A percentile compares a stretch with the other conserved stretches of the same genome.
These are phyloP conservation scores for Bothriochloa decipiens DNA, from an alignment of 176 grass and related monocot genomes.

Conservation along the genomic window DNA sequence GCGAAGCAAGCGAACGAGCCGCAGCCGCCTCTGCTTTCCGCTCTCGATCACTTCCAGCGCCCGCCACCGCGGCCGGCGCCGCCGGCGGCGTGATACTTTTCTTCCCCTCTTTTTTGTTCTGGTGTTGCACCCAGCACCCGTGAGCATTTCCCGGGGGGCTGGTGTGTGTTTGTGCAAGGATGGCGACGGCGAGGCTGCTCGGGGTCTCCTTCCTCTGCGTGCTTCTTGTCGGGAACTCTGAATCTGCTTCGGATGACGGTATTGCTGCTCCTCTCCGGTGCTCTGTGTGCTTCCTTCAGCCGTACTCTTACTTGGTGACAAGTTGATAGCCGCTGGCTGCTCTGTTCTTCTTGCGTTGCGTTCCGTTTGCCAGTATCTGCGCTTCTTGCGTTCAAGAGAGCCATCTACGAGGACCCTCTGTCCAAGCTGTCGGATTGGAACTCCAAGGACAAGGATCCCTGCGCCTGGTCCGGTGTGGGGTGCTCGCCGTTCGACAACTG, in stretches of 20 bases:
- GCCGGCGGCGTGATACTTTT: background rate
- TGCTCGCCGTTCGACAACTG: slow-evolving; percentile 58
- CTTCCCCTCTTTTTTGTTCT: background rate
- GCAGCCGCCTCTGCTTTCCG: slow-evolving; percentile 35
- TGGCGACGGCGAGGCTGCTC: slow-evolving; percentile 50
- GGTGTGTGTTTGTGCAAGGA: slow-evolving; percentile 2
- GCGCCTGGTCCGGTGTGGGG: slow-evolving; percentile 62
- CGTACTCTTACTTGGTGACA: background rate
- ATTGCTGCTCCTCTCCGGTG: background rate
- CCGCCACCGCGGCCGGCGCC: background rate
- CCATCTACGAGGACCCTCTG: slow-evolving; percentile 69
- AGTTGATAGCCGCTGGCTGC: background rate
- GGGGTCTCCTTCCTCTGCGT: slow-evolving; percentile 50
- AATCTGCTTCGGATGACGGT: slow-evolving; percentile 69
- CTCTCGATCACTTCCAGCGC: background rate
- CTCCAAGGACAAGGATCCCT: slow-evolving; percentile 54
- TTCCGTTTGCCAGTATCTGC: slow-evolving; percentile 45
- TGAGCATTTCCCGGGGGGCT: background rate
- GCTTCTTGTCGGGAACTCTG: slow-evolving; percentile 35
- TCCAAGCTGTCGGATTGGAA: slow-evolving; percentile 83
- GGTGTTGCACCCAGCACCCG: background rate
- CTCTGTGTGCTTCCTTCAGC: background rate
- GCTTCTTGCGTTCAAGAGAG: slow-evolving; percentile 69
- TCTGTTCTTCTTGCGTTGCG: slow-evolving; percentile 1
- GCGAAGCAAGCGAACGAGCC: background rate